Evolutionary conservation across 495 filamentous ascomycete species (phyloP), one percentile per base, ranked within the genome.

Genomic region (Tetracladium marchalianum): DNA sequence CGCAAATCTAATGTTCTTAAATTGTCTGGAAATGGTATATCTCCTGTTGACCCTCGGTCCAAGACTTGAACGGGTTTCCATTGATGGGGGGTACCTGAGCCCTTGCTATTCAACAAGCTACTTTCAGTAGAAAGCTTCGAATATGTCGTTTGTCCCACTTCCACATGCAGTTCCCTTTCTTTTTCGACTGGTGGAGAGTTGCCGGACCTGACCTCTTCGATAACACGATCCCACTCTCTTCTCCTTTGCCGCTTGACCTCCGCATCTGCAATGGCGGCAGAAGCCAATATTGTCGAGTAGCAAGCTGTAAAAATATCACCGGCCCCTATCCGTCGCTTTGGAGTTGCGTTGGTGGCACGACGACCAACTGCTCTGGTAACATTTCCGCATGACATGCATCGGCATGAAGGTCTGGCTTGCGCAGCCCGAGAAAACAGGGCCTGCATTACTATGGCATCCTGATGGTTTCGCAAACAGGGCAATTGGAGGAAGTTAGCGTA

Each of bases 261-360:
- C 1, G 76, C 76, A 63, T 88, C 85, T 22, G 74, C 67, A 1
- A 84, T 62, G 33, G 81, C 75, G 1, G 84, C 86, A n/a, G 78
- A 76, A 2, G 80, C 82, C 47, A 87, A 77, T 33, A 87, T 79
- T 44, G 80, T 78, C 2, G 80, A 80, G 55, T 86, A 87, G 49
- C 78, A 72, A 11, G 80, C 75, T 3, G 83, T 87, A 46, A 83
- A 79, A 12, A 81, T 66, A 62, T 83, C 78, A 54, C 70, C 75
- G 53, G 69, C 66, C 1, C 69, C 68, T 41, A 78, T 60, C 53
- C 67, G 68, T 24, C 71, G 71, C 56, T 67, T 68, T 35, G 68
- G 62, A 41, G 73, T 68, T 18, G 70, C 67, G 11, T 71, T 73
- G 31, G 73, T 70, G n/a, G 70, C 60, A 52, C 71, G 66, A 48